phyloP scores from a whole-genome alignment of 306 rosid species.

The Cicer chorassanicum region DNA sequence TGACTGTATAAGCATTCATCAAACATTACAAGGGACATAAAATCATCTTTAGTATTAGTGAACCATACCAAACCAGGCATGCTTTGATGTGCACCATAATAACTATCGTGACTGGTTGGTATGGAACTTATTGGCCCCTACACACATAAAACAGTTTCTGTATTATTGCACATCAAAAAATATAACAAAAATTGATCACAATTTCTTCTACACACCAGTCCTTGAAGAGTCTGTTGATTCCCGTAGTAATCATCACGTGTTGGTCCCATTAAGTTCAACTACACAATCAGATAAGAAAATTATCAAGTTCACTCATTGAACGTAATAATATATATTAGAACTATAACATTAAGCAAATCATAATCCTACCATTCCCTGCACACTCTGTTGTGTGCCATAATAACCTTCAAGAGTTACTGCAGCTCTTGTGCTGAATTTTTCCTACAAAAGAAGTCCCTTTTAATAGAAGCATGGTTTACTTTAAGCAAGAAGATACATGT shows the following conservation, averaged over 20 bases:
- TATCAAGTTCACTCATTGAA: constrained; percentile 7
- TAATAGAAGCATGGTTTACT: constrained; percentile 32
- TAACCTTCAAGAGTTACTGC: constrained; percentile 86
- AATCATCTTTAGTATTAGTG: constrained; percentile 37
- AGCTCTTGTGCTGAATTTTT: constrained; percentile 78
- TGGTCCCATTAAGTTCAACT: constrained; percentile 94
- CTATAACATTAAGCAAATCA: constrained; percentile 21
- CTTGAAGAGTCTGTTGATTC: constrained; percentile 87
- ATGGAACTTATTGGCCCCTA: constrained; percentile 93
- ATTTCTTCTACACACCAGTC: constrained; percentile 69
- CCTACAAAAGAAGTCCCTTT: constrained; percentile 61
- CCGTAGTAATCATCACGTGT: constrained; percentile 90
- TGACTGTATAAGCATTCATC: constrained; percentile 40
- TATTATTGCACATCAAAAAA: constrained; percentile 32
- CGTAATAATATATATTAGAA: constrained; percentile 41
- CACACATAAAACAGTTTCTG: constrained; percentile 41
- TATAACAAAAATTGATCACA: constrained; percentile 16
- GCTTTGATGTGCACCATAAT: constrained; percentile 80
- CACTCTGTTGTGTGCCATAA: constrained; percentile 76
- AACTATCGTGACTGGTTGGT: constrained; percentile 87
- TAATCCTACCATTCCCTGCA: constrained; percentile 88
- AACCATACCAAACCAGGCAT: constrained; percentile 88
- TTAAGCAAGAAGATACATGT: constrained; percentile 36
- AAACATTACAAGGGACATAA: constrained; percentile 37
- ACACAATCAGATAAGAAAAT: constrained; percentile 52